Evolutionary conservation across 805 yeast genomes (phyloP).

Genomic region (Cyberlindnera americana): DNA sequence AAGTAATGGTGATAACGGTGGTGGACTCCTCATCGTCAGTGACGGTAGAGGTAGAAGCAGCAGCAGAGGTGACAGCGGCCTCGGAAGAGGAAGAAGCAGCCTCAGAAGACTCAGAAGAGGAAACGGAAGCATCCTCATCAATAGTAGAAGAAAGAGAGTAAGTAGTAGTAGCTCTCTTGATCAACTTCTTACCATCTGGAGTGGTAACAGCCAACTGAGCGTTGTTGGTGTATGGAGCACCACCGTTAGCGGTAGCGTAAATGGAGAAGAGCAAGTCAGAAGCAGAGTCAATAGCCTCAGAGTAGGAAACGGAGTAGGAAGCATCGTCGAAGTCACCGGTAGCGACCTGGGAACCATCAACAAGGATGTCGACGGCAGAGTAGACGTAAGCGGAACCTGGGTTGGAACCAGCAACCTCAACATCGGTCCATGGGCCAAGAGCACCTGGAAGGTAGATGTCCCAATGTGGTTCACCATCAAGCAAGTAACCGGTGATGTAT

Average conservation of each 20-base stretch:
- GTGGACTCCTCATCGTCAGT: conserved; percentile 14
- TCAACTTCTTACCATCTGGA: conserved; percentile 20
- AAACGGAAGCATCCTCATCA: conserved; percentile 14
- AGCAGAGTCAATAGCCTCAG: conserved; percentile 10
- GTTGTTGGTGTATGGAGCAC: conserved; percentile 22
- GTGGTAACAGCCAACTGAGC: conserved; percentile 17
- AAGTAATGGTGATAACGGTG: conserved; percentile 14
- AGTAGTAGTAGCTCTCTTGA: conserved; percentile 17
- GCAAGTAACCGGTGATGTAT: conserved; percentile 26
- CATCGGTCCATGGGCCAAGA: conserved; percentile 21
- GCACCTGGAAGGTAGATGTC: conserved; percentile 24
- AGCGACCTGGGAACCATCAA: conserved; percentile 16
- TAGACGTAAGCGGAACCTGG: conserved; percentile 21
- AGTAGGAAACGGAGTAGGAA: conserved; percentile 17
- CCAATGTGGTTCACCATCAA: conserved; percentile 27
- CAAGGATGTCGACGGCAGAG: conserved; percentile 15
- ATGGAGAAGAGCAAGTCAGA: conserved; percentile 16
- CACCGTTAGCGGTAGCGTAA: conserved; percentile 17
- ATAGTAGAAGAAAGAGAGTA: conserved; percentile 10
- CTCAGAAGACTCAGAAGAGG: conserved; percentile 4
- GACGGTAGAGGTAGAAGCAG: conserved; percentile 22
- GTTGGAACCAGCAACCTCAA: conserved; percentile 22
- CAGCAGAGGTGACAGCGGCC: conserved; percentile 14
- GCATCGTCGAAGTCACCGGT: conserved; percentile 10
- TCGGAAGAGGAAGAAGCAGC: conserved; percentile 14